Evolutionary conservation across 2,329 filamentous ascomycete genomes (phyloP).

Genomic region (Aspergillus carbonarius): DNA sequence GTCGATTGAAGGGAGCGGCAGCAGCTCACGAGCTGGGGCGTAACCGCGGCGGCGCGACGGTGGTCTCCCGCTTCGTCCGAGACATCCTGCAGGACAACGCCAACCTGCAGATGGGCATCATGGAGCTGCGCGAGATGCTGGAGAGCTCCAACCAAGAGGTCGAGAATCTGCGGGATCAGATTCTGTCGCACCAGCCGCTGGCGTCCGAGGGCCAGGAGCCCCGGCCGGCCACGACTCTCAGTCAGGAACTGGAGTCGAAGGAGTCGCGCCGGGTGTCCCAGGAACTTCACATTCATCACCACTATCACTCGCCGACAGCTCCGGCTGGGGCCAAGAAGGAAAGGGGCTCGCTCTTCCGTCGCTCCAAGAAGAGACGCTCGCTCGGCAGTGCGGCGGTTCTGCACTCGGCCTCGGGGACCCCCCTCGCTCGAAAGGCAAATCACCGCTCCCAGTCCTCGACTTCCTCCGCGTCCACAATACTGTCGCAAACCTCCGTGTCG

Average conservation of each 20-base stretch:
- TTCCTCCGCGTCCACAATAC: constrained; percentile 57
- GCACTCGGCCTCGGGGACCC: constrained; percentile 31
- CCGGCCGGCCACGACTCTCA: constrained; percentile 56
- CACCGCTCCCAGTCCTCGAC: constrained; percentile 40
- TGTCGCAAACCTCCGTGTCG: constrained; percentile 63
- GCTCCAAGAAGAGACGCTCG: constrained; percentile 70
- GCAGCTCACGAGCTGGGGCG: constrained; percentile 65
- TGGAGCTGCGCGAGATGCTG: constrained; percentile 87
- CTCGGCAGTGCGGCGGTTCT: constrained; percentile 57
- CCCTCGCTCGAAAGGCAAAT: constrained; percentile 29
- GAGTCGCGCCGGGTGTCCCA: constrained; percentile 57
- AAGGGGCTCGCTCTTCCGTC: constrained; percentile 53
- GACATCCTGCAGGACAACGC: constrained; percentile 95
- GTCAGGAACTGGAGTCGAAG: constrained; percentile 66
- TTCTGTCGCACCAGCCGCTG: constrained; percentile 74
- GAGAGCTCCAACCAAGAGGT: constrained; percentile 93
- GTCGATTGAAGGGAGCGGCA: constrained; percentile 76
- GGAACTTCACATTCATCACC: constrained; percentile 89
- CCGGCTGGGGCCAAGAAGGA: constrained; percentile 50
- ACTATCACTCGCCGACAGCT: constrained; percentile 74
- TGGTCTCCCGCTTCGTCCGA: constrained; percentile 94
- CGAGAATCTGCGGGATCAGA: constrained; percentile 77
- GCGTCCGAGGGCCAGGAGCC: constrained; percentile 21
- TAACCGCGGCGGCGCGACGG: constrained; percentile 60
- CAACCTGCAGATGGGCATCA: constrained; percentile 85